A percentile compares a stretch with the other conserved stretches of the same genome.
Conservation (phyloP, 225 moss, liverwort and hornwort genomes). For the Lunularia cruciata region DNA sequence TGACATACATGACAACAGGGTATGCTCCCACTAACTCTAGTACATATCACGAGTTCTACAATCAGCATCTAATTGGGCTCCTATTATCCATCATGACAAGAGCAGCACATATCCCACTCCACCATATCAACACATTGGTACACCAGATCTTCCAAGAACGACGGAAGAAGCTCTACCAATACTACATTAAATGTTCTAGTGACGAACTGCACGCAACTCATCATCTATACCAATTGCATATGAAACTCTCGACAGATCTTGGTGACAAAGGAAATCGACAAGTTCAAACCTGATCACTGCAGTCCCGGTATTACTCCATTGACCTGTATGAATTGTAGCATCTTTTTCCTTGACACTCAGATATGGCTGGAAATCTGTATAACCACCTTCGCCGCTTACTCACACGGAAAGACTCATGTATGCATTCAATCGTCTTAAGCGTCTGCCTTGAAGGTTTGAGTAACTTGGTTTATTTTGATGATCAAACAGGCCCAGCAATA, state of each 20-base stretch:
- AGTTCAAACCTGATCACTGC: slow-evolving; percentile 49
- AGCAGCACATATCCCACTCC: too few relatives aligned
- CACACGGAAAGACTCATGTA: too few relatives aligned
- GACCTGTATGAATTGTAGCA: neutral
- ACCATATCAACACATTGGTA: too few relatives aligned
- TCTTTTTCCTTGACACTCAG: too few relatives aligned
- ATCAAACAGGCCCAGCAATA: slow-evolving; percentile 32
- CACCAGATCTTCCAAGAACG: too few relatives aligned
- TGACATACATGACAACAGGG: slow-evolving; percentile 40
- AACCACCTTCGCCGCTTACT: too few relatives aligned
- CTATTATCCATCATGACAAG: too few relatives aligned
- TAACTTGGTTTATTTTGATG: neutral
- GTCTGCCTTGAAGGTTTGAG: neutral
- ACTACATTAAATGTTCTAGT: too few relatives aligned
- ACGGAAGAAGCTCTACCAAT: too few relatives aligned
- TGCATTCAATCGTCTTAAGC: too few relatives aligned
- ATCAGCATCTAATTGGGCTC: neutral
- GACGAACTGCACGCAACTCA: too few relatives aligned
- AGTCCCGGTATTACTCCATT: slow-evolving; percentile 36
- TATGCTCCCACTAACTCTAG: slow-evolving; percentile 8
- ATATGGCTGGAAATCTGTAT: neutral
- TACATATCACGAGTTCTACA: neutral
- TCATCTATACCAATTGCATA: too few relatives aligned
- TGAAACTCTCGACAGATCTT: slow-evolving; percentile 36
- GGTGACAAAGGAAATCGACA: slow-evolving; percentile 44